A percentile compares a stretch with the other conserved stretches of the same genome.
Evolutionary conservation across 768 basidiomycete species (phyloP).

Genomic region (Cystofilobasidium ferigula): DNA sequence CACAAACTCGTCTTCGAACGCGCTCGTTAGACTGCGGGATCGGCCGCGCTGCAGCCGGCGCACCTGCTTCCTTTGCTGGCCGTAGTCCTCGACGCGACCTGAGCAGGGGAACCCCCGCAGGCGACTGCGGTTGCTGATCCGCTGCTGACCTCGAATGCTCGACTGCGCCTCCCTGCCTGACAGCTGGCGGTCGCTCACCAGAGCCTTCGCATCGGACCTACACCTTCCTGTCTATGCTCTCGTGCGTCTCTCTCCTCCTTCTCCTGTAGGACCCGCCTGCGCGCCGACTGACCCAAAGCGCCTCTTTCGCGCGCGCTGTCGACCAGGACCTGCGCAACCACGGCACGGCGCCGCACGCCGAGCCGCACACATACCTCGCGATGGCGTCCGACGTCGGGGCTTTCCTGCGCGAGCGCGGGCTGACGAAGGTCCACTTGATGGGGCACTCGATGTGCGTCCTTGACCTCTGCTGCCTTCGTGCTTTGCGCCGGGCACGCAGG

Average conservation of each 20-base stretch:
- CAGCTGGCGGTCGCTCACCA: conserved; percentile 64
- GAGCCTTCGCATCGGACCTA: conserved; percentile 57
- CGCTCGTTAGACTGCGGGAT: not conserved
- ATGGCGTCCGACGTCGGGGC: conserved; percentile 66
- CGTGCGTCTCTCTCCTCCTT: conserved; percentile 37
- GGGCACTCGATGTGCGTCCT: conserved; percentile 77
- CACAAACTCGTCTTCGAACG: not conserved
- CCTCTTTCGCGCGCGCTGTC: not conserved
- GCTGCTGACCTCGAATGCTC: not conserved
- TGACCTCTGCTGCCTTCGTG: not conserved
- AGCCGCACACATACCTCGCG: conserved; percentile 54
- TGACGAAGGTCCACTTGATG: conserved; percentile 53
- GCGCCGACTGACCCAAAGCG: not conserved
- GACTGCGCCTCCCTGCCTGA: not conserved
- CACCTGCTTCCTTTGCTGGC: not conserved
- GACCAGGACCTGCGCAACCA: conserved; percentile 85
- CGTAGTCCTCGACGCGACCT: too few relatives aligned
- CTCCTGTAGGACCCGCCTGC: not conserved
- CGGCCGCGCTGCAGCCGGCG: too few relatives aligned
- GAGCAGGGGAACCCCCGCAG: too few relatives aligned
- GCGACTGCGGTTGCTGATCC: not conserved
- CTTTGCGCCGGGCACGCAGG: too few relatives aligned
- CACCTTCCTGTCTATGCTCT: conserved; percentile 61
- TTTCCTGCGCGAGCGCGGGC: conserved; percentile 49
- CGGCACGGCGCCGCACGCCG: conserved; percentile 63